These are phyloP conservation scores for Collybia mongolica DNA, from an alignment of 768 basidiomycete genomes.

Conservation along the genomic window DNA sequence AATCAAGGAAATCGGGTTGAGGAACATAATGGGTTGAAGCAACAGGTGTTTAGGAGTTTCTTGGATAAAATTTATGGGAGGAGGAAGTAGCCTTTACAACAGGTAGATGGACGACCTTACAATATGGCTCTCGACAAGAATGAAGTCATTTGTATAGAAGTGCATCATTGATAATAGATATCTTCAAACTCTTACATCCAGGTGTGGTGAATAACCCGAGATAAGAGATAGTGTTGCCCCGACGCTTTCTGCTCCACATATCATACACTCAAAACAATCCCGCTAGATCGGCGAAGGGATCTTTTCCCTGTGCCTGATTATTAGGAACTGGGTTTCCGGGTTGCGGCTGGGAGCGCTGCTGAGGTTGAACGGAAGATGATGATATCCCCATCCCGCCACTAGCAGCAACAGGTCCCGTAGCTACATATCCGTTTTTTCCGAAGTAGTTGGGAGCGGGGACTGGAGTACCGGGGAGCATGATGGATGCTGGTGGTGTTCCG, in stretches of 20 bases:
- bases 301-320: conserved; percentile 49
- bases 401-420: conserved; percentile 15
- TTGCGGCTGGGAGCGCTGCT: conserved; percentile 19
- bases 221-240: too few species aligned
- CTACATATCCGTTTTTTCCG: conserved; percentile 13
- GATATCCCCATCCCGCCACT: conserved; percentile 17
- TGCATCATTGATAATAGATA: not conserved
- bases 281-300: conserved; percentile 83
- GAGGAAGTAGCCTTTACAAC: conserved; percentile 38
- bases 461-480: conserved; percentile 35
- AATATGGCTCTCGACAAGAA: too few species aligned
- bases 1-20: conserved; percentile 25
- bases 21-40: conserved; percentile 36
- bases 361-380: conserved; percentile 5
- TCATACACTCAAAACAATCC: conserved; percentile 56
- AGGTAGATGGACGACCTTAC: not conserved
- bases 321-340: conserved; percentile 1
- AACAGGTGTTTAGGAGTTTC: conserved; percentile 82
- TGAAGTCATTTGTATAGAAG: too few species aligned
- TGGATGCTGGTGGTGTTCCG: conserved; percentile 36
- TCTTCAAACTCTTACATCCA: not conserved
- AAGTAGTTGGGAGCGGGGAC: conserved; percentile 28
- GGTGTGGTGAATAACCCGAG: too few species aligned
- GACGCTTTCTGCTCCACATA: too few species aligned
- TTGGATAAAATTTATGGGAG: conserved; percentile 82